These are phyloP conservation scores for Diphasiastrum complanatum DNA, from an alignment of 83 land plant species.

Conservation along the genomic window DNA sequence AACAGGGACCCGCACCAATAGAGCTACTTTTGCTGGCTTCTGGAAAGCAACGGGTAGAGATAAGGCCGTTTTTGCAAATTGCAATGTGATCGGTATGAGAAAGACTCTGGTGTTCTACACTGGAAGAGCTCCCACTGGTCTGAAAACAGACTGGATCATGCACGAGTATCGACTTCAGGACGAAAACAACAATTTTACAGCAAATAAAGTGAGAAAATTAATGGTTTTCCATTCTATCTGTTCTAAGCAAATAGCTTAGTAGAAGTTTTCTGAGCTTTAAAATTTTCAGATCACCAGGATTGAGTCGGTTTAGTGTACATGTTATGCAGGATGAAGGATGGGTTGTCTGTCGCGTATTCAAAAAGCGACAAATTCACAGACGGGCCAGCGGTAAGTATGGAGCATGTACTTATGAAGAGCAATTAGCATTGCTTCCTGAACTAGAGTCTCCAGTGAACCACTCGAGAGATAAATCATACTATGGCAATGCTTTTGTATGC, in stretches of 20 bases:
- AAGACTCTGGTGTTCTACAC: conserved; percentile 15
- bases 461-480: background rate
- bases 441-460: background rate
- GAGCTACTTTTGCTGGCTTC: conserved; percentile 8
- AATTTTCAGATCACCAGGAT: no score
- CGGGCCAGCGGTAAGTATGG: background rate
- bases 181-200: background rate
- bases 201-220: background rate
- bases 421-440: conserved; percentile 3
- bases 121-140: conserved; percentile 15
- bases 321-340: conserved; percentile 17
- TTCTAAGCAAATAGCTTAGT: no score
- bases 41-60: conserved; percentile 16
- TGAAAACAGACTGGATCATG: conserved; percentile 16
- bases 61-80: conserved; percentile 1
- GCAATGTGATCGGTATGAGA: conserved; percentile 2
- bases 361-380: conserved; percentile 3
- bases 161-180: conserved; percentile 9
- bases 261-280: no score
- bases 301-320: no score
- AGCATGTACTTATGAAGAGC: conserved; percentile 4
- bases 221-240: background rate
- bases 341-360: conserved; percentile 14
- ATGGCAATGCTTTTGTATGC: conserved; percentile 3
- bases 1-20: conserved; percentile 12